Conservation (phyloP, 441 rosid genomes). For the Gossypium schwendimanii region DNA sequence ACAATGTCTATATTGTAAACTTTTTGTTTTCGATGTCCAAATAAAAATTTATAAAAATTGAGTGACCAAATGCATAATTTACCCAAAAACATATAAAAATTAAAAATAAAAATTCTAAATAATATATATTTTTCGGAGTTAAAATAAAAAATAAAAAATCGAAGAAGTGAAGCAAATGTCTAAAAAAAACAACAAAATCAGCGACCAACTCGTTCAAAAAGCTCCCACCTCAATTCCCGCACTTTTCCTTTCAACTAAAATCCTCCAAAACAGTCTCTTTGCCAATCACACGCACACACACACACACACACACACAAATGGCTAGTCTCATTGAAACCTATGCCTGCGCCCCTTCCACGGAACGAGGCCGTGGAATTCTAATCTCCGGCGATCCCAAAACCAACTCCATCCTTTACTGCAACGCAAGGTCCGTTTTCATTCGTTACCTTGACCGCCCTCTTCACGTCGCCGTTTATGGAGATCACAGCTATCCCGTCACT, state of each 20-base stretch:
- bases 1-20: too few species aligned
- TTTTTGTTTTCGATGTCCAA: too few species aligned
- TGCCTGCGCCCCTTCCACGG: conserved; percentile 62
- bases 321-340: conserved; percentile 49
- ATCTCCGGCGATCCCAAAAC: conserved; percentile 53
- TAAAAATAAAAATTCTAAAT: too few species aligned
- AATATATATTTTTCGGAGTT: too few species aligned
- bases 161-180: not conserved
- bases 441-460: conserved; percentile 55
- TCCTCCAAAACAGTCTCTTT: not conserved
- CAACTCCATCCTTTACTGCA: conserved; percentile 49
- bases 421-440: conserved; percentile 55
- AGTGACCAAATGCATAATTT: too few species aligned
- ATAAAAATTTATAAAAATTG: too few species aligned
- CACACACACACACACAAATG: conserved; percentile 16
- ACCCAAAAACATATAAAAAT: too few species aligned
- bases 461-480: conserved; percentile 55
- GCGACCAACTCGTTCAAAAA: conserved; percentile 27
- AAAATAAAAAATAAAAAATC: too few species aligned
- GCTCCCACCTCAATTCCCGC: conserved; percentile 22
- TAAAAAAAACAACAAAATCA: not conserved
- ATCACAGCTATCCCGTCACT: conserved; percentile 63
- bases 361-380: conserved; percentile 70
- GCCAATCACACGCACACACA: not conserved
- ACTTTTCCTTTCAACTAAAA: not conserved